phyloP scores from a whole-genome alignment of 805 yeast genomes.

The Spencermartinsiella europaea region DNA sequence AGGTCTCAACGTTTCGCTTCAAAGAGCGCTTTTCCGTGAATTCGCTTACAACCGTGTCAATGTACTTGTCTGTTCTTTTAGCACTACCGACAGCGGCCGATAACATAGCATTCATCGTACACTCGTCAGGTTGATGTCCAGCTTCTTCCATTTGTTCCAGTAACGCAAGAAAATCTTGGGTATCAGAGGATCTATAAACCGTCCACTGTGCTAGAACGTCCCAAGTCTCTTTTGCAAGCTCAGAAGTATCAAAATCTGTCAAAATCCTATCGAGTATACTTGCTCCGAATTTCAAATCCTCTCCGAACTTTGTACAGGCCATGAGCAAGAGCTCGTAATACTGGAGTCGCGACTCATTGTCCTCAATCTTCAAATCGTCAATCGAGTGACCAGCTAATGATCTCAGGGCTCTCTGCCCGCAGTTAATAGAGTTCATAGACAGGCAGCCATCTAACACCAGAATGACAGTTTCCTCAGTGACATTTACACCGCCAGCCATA shows the following conservation, averaged over 20 bases:
- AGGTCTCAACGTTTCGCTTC: slow-evolving; percentile 35
- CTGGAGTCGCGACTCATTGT: slow-evolving; percentile 18
- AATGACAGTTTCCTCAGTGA: slow-evolving; percentile 13
- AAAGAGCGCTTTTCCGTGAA: slow-evolving; percentile 34
- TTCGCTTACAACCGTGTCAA: slow-evolving; percentile 22
- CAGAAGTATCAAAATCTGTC: slow-evolving; percentile 2
- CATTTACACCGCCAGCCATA: not conserved
- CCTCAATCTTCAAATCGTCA: slow-evolving; percentile 9
- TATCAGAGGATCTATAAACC: slow-evolving; percentile 22
- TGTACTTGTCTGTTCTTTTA: slow-evolving; percentile 22
- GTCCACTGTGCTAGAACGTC: slow-evolving; percentile 34
- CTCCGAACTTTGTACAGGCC: slow-evolving; percentile 26
- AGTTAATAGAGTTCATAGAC: slow-evolving; percentile 5
- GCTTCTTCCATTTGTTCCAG: slow-evolving; percentile 17
- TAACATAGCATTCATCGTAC: slow-evolving; percentile 25
- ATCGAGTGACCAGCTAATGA: slow-evolving; percentile 11
- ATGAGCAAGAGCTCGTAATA: slow-evolving; percentile 26
- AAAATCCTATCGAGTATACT: slow-evolving; percentile 5
- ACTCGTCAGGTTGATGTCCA: slow-evolving; percentile 22
- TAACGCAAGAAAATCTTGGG: slow-evolving; percentile 11
- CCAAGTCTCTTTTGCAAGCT: slow-evolving; percentile 31
- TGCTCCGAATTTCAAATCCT: slow-evolving; percentile 11
- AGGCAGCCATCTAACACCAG: slow-evolving; percentile 15
- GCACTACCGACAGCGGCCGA: slow-evolving; percentile 26
- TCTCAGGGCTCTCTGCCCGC: slow-evolving; percentile 14